Evolutionary conservation across 2,329 filamentous ascomycete species (phyloP).

Genomic region (Stagonosporopsis tanaceti): DNA sequence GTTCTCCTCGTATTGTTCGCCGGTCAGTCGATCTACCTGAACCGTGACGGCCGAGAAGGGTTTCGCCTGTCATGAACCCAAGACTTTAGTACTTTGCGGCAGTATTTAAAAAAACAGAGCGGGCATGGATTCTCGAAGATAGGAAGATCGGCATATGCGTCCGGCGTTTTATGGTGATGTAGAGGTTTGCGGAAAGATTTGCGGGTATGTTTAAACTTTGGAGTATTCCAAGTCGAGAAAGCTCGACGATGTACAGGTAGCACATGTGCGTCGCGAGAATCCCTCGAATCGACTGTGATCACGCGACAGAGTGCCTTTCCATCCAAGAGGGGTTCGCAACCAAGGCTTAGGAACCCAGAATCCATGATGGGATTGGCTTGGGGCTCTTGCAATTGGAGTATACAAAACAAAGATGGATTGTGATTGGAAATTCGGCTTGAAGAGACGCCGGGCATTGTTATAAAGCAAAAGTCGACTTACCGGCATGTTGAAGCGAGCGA

Average conservation of each 20-base stretch:
- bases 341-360: conserved; percentile 13
- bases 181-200: conserved; percentile 27
- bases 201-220: conserved; percentile 14
- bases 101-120: conserved; percentile 37
- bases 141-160: conserved; percentile 34
- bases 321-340: conserved; percentile 23
- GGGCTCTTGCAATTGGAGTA: not conserved
- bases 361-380: conserved; percentile 21
- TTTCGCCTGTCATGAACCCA: conserved; percentile 59
- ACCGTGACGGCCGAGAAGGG: conserved; percentile 95
- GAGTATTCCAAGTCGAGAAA: not conserved
- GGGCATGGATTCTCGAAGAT: conserved; percentile 42
- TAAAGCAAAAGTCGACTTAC: conserved; percentile 30
- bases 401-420: not conserved
- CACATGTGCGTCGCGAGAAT: conserved; percentile 11
- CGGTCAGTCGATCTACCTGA: conserved; percentile 87
- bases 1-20: conserved; percentile 88
- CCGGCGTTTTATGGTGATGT: conserved; percentile 36
- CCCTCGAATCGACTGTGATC: conserved; percentile 22
- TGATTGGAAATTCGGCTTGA: conserved; percentile 3
- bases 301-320: conserved; percentile 20
- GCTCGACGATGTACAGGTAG: conserved; percentile 13
- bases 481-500: conserved; percentile 34
- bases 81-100: conserved; percentile 34
- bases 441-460: conserved; percentile 16